A percentile compares a stretch with the other conserved stretches of the same genome.
Evolutionary conservation across 768 basidiomycete genomes (phyloP).

Genomic region (Phallus indusiatus): DNA sequence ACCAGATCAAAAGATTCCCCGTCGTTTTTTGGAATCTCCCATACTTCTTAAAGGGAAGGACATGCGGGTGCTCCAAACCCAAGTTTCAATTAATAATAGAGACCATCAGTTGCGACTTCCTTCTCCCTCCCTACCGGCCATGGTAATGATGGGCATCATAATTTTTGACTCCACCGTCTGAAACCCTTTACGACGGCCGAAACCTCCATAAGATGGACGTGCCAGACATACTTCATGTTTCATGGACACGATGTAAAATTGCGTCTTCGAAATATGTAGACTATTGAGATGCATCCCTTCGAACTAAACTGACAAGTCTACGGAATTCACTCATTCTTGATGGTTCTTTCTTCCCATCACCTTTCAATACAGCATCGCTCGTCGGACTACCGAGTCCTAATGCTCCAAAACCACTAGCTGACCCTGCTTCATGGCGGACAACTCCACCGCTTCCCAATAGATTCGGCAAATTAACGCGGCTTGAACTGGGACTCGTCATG

Average conservation of each 20-base stretch:
- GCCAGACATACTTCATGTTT: too few relatives aligned
- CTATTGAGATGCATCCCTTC: slow-evolving; percentile 47
- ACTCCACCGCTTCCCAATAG: slow-evolving; percentile 15
- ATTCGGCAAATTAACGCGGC: slow-evolving; percentile 47
- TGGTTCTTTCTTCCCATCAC: slow-evolving; percentile 43
- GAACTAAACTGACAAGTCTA: slow-evolving; percentile 79
- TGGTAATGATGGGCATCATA: too few relatives aligned
- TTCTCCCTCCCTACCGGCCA: too few relatives aligned
- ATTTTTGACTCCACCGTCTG: too few relatives aligned
- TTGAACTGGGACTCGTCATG: slow-evolving; percentile 57
- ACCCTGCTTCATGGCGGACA: slow-evolving; percentile 30
- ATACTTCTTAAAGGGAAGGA: background rate
- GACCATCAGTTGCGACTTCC: too few relatives aligned
- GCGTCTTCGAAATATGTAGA: background rate
- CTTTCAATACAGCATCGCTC: slow-evolving; percentile 33
- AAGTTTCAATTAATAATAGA: too few relatives aligned
- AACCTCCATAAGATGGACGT: too few relatives aligned
- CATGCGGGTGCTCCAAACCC: background rate
- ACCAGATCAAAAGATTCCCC: background rate
- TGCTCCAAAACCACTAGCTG: slow-evolving; percentile 51
- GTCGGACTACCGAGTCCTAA: slow-evolving; percentile 35
- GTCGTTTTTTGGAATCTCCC: background rate
- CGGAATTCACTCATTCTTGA: slow-evolving; percentile 86
- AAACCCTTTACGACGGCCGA: too few relatives aligned
- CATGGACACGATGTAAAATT: too few relatives aligned